These are phyloP conservation scores for Penicillium polonicum DNA, from an alignment of 2,329 filamentous ascomycete genomes.

Conservation along the genomic window DNA sequence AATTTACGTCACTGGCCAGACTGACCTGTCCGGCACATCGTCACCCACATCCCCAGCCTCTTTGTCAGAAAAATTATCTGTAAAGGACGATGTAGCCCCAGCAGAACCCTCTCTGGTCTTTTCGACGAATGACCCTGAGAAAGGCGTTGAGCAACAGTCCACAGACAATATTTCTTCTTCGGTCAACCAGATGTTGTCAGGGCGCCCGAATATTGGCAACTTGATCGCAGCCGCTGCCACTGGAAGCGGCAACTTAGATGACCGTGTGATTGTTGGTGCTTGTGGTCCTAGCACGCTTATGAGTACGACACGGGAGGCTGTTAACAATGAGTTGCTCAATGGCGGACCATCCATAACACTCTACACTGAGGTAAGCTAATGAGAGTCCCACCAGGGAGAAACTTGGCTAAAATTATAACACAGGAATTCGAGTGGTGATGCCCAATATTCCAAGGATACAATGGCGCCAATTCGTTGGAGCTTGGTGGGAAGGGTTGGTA, in stretches of 20 bases:
- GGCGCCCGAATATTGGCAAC: neutral
- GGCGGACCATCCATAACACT: neutral
- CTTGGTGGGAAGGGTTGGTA: no score
- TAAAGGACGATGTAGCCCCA: neutral
- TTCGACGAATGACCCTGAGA: neutral
- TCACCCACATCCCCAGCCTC: neutral
- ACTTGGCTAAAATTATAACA: neutral
- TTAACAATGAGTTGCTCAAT: neutral
- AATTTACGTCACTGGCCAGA: slow-evolving; percentile 6
- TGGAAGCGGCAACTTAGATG: neutral
- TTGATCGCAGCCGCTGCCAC: neutral
- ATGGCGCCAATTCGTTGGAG: neutral
- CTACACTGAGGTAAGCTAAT: slow-evolving; percentile 2
- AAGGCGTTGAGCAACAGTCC: neutral
- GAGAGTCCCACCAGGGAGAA: neutral
- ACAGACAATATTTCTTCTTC: neutral
- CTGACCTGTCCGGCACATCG: neutral
- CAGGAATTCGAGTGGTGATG: neutral
- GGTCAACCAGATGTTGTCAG: neutral
- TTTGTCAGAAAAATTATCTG: neutral
- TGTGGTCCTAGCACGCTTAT: neutral
- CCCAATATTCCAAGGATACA: neutral
- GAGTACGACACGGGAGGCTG: neutral
- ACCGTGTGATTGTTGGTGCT: slow-evolving; percentile 3
- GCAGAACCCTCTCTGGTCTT: neutral